Conservation (phyloP, 2,329 filamentous ascomycete genomes). For the Scolecobasidium constrictum region DNA sequence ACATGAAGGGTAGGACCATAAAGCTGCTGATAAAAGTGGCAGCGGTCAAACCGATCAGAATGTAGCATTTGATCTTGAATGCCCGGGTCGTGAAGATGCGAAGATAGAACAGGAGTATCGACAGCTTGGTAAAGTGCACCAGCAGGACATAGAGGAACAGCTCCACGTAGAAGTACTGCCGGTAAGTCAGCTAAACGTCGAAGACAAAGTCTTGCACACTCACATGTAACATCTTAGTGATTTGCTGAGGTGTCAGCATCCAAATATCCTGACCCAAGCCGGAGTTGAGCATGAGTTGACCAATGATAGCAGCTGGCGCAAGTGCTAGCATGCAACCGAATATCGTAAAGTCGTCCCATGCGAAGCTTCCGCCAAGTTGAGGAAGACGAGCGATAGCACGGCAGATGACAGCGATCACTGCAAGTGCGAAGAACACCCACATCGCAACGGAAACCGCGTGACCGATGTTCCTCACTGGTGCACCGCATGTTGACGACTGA, state of each 20-base stretch:
- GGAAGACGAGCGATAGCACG: neutral
- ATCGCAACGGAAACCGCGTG: neutral
- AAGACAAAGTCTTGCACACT: neutral
- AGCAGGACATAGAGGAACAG: neutral
- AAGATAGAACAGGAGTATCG: neutral
- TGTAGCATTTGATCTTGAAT: neutral
- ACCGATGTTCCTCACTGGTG: neutral
- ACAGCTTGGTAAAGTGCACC: neutral
- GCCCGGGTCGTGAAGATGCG: neutral
- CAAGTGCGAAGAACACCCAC: neutral
- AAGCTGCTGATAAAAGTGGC: neutral
- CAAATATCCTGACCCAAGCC: neutral
- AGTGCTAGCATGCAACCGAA: too few species aligned
- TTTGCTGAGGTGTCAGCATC: neutral
- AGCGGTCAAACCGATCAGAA: neutral
- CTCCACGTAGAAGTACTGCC: neutral
- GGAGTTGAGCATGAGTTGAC: neutral
- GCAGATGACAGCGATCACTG: neutral
- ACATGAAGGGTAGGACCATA: neutral
- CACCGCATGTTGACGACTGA: neutral
- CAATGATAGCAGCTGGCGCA: neutral
- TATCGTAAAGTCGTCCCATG: neutral
- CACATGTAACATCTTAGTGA: neutral
- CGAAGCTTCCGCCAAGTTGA: neutral
- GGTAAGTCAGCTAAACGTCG: neutral